phyloP scores from a whole-genome alignment of 192 early-diverging fungal species.

The Entomortierella beljakovae region DNA sequence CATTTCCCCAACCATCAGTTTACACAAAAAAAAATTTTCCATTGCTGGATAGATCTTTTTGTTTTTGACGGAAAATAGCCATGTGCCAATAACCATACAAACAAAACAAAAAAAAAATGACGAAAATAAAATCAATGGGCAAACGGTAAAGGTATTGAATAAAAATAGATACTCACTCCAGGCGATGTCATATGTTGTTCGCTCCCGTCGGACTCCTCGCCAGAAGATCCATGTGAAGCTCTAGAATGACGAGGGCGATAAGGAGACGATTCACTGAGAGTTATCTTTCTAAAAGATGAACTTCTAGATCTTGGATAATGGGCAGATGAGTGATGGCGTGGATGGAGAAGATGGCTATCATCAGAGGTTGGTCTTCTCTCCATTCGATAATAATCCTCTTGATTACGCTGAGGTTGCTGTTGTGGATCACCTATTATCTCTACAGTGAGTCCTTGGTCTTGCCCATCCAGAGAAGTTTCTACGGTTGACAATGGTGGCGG shows the following conservation, averaged over 20 bases:
- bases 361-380: neutral
- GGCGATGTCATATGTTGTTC: constrained; percentile 23
- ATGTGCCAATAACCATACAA: constrained; percentile 10
- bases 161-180: constrained; percentile 18
- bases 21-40: no score
- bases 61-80: constrained; percentile 4
- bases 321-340: constrained; percentile 12
- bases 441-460: neutral
- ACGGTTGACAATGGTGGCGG: constrained; percentile 7
- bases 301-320: constrained; percentile 5
- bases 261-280: constrained; percentile 30
- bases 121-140: neutral
- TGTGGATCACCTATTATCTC: constrained; percentile 1
- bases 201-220: constrained; percentile 19
- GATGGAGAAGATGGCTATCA: constrained; percentile 2
- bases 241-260: constrained; percentile 24
- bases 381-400: neutral
- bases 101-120: neutral
- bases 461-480: neutral
- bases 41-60: neutral
- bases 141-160: no score
- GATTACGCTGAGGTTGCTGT: constrained; percentile 4
- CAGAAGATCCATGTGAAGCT: constrained; percentile 14
- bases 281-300: constrained; percentile 28
- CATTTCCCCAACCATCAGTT: no score